phyloP scores from a whole-genome alignment of 192 early-diverging fungal genomes.

The Backusella westeae region DNA sequence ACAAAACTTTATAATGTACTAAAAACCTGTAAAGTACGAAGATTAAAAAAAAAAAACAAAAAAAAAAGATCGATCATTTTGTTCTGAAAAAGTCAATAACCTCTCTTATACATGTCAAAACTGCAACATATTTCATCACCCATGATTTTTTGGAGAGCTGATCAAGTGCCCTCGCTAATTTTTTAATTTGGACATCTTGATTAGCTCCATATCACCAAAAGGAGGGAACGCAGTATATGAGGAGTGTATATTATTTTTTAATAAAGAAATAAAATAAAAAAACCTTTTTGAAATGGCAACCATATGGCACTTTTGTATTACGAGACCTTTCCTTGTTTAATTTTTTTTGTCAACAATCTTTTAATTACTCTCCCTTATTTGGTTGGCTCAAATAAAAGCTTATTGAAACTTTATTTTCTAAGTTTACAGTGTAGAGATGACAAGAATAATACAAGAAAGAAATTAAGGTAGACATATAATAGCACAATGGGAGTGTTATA shows the following conservation, averaged over 20 bases:
- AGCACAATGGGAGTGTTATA: too few species aligned
- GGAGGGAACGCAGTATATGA: too few species aligned
- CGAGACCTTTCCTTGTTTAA: background rate
- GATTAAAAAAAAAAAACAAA: background rate
- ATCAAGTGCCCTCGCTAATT: background rate
- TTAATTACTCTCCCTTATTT: background rate
- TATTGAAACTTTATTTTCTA: background rate
- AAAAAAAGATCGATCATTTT: slow-evolving; percentile 4
- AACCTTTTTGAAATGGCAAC: too few species aligned
- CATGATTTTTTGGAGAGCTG: too few species aligned
- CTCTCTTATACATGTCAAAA: background rate
- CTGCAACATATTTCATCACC: background rate
- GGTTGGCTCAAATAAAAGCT: background rate
- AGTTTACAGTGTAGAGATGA: background rate
- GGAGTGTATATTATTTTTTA: background rate
- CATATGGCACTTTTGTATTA: background rate
- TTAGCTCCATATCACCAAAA: background rate
- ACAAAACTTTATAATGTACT: background rate
- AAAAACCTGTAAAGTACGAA: background rate
- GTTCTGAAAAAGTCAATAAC: slow-evolving; percentile 1
- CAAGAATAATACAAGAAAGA: too few species aligned
- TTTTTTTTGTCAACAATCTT: too few species aligned
- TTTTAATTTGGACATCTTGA: background rate
- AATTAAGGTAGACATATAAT: too few species aligned
- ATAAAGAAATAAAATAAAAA: background rate